Conservation (phyloP, 2,329 filamentous ascomycete species). For the Tolypocladium inflatum region DNA sequence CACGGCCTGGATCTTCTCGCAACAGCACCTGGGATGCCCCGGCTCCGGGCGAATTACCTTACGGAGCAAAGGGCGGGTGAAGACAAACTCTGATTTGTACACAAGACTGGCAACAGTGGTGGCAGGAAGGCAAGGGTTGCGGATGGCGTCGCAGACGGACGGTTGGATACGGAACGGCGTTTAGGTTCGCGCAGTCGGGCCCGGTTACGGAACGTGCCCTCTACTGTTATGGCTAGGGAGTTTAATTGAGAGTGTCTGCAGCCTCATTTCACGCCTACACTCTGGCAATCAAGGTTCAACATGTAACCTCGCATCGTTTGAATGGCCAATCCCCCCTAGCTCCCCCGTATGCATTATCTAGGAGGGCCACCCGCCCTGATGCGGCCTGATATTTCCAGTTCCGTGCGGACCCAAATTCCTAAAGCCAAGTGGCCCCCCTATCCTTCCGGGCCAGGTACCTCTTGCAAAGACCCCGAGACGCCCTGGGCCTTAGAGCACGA, state of each 20-base stretch:
- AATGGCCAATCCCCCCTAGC: neutral
- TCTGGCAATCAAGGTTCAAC: neutral
- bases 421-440: neutral
- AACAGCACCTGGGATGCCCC: neutral
- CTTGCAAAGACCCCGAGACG: neutral
- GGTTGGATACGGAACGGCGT: neutral
- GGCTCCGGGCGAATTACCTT: neutral
- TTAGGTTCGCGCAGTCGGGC: neutral
- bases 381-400: neutral
- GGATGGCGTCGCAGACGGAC: neutral
- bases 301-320: neutral
- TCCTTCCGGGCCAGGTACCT: neutral
- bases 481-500: slow-evolving; percentile 16
- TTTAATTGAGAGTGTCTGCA: neutral
- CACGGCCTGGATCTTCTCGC: neutral
- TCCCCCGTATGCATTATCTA: neutral
- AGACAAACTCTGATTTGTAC: neutral
- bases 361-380: neutral
- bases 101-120: neutral
- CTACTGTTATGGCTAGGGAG: neutral
- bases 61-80: neutral
- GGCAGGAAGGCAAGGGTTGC: neutral
- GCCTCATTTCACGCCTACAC: neutral
- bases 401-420: neutral
- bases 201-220: neutral